Base-by-base conservation (phyloP, 805 yeast genomes). In the Myxozyma monticola region DNA sequence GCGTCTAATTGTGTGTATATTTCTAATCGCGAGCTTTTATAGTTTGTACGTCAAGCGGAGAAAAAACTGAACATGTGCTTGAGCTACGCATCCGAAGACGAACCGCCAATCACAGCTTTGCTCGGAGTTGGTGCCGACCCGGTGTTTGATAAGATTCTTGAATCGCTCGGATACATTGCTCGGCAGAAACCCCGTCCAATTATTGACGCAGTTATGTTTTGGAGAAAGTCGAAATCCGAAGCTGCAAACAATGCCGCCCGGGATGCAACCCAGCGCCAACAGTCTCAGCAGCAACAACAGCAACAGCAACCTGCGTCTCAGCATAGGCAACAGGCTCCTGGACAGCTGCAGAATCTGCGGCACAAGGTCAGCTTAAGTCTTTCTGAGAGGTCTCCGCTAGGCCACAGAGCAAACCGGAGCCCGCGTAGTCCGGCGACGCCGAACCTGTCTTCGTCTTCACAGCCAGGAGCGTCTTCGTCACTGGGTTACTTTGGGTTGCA, bases 161-260 rank as follows among this genome's bases (percentile, higher is more conserved):
- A 81, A 14, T 85, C 96, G 0, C 71, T 93, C 48, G 99, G 99
- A 7, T 87, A 87, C 65, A 87, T 93, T 33, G 95, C 99, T 1
- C 77, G 88, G 49, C 76, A 84, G 22, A 87, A 88, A 59, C 97
- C 98, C 0, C 90, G 88, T 63, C 96, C 96, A 0, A 96, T 93
- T 1, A 89, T 95, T 29, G 99, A 93, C 67, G 88, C 96, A 5
- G 96, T 93, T 52, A 90, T 93, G 98, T 90, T 87, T 65, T 93
- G 99, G 99, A 77, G 98, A 53, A 88, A 91, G 65, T 81, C 91
- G 1, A 93, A 93, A 67, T 83, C 95, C 12, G 98, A 91, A 61
- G 83, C 85, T 2, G 88, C 95, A 1, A 73, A 66, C 48, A 71
- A 73, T 5, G 64, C 62, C 0, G 72, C 69, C 10, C 46, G 48